Base-by-base conservation (phyloP, 352 stramenopile genomes). In the Pythium aristosporum region DNA sequence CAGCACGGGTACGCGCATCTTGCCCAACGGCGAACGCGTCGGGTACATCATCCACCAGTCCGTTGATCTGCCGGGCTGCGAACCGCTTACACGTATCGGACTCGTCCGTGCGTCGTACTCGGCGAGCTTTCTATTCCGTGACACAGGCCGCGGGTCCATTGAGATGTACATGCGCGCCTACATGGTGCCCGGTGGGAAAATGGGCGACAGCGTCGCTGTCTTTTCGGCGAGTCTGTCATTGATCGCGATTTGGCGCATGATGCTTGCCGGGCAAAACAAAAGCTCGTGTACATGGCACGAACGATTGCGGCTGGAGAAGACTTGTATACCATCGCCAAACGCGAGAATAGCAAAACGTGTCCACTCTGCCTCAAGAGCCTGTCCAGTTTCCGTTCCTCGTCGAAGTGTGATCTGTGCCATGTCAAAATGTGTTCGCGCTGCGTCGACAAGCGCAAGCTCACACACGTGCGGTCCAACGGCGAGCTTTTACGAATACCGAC, bases 81-180 rank as follows among this genome's bases (percentile, higher is more conserved):
- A 15, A 0, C 48, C 53, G 23, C 57, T 69, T 12, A 15, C 7
- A 5, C 18, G 54, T 5, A 34, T 67, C 41, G 63, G 61, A 23
- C 71, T 85, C 51, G 63, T 86, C 48, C 75, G 80, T 6, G 76
- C 71, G 13, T 74, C 79, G 15, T 74, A 84, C 52, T 87, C 74
- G 6, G 67, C 50, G 25, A 52, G 49, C n/a, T 67, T 48, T 34
- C 23, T 67, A 0, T 67, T 67, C 52, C 60, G 51, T 5, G 60
- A 67, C 42, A 63, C 15, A 67, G 60, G 51, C 32, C n/a, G 43
- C 16, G 60, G 60, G 6, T 43, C 60, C 2, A 54, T 56, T 7
- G 60, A 67, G 23, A 41, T 67, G 39, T 67, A 56, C 23, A 61
- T 67, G 60, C 73, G 76, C 16, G 74, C 71, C 11, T 81, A 75